Percentiles rank a stretch among this genome's conserved stretches.
phyloP scores from a whole-genome alignment of 768 basidiomycete species.

The Auricularia sp. region DNA sequence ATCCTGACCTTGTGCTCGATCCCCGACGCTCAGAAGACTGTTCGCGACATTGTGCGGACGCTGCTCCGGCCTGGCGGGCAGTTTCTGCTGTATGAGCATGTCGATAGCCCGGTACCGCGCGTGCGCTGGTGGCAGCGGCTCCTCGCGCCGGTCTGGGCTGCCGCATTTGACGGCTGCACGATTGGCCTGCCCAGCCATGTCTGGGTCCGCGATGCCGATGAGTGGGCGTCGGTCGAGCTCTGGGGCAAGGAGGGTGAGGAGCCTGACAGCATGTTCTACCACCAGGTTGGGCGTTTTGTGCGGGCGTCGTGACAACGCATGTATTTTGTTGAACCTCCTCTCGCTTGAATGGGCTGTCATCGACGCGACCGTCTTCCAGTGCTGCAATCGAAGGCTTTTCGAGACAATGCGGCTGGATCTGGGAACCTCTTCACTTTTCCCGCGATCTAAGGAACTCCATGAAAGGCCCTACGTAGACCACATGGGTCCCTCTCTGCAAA shows the following conservation, averaged over 20 bases:
- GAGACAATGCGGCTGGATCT: no score
- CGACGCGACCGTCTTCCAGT: no score
- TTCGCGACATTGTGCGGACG: slow-evolving; percentile 36
- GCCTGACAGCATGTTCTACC: slow-evolving; percentile 51
- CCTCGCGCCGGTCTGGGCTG: slow-evolving; percentile 62
- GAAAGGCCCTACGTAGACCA: no score
- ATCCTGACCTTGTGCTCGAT: slow-evolving; percentile 59
- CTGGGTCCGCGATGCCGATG: slow-evolving; percentile 9
- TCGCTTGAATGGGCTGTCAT: no score
- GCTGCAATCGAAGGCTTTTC: no score
- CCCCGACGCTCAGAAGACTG: slow-evolving; percentile 40
- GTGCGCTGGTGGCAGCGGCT: slow-evolving; percentile 64
- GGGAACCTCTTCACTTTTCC: no score
- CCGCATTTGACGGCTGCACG: slow-evolving; percentile 50
- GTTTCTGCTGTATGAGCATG: slow-evolving; percentile 63
- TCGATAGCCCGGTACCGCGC: slow-evolving; percentile 39
- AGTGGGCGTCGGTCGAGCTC: slow-evolving; percentile 38
- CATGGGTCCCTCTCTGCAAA: no score
- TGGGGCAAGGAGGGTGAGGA: slow-evolving; percentile 43
- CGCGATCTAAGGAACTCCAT: no score
- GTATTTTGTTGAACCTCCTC: no score
- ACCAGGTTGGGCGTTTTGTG: slow-evolving; percentile 45
- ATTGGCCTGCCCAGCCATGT: slow-evolving; percentile 29
- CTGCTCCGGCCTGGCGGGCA: slow-evolving; percentile 55
- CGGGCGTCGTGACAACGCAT: neutral